These are phyloP conservation scores for Chytriomyces sp. DNA, from an alignment of 192 early-diverging fungal genomes.

Conservation along the genomic window DNA sequence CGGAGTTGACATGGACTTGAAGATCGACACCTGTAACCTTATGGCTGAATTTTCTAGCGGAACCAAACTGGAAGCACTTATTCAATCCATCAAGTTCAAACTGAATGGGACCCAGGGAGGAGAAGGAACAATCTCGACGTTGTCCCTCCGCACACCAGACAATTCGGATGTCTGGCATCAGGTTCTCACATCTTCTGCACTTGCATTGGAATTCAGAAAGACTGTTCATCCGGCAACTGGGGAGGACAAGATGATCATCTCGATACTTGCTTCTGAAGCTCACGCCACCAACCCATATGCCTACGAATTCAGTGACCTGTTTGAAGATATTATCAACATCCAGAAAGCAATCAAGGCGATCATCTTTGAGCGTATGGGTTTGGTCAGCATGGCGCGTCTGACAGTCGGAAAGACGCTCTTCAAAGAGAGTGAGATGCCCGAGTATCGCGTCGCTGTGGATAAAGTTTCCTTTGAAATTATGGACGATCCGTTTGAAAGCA, in stretches of 20 bases:
- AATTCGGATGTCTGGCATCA: background rate
- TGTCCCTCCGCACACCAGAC: slow-evolving; percentile 1
- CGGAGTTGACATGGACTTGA: slow-evolving; percentile 7
- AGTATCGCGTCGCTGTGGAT: slow-evolving; percentile 25
- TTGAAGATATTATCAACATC: slow-evolving; percentile 48
- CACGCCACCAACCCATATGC: slow-evolving; percentile 30
- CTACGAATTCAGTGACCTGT: slow-evolving; percentile 39
- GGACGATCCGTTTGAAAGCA: slow-evolving; percentile 51
- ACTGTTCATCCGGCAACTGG: background rate
- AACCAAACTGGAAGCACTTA: background rate
- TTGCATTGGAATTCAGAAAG: slow-evolving; percentile 1
- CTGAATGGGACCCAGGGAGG: background rate
- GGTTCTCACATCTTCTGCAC: background rate
- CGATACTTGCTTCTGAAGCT: background rate
- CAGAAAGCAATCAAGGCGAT: slow-evolving; percentile 45
- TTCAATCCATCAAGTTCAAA: background rate
- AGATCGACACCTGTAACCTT: background rate
- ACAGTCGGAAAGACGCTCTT: slow-evolving; percentile 15
- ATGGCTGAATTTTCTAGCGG: background rate
- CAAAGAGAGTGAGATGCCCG: slow-evolving; percentile 17
- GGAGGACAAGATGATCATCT: slow-evolving; percentile 5
- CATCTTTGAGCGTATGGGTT: slow-evolving; percentile 28
- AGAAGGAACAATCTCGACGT: background rate
- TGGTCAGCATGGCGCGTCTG: slow-evolving; percentile 12
- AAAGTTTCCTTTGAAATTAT: slow-evolving; percentile 30